These are phyloP conservation scores for Fragilaria crotonensis DNA, from an alignment of 108 stramenopile genomes.

Conservation along the genomic window DNA sequence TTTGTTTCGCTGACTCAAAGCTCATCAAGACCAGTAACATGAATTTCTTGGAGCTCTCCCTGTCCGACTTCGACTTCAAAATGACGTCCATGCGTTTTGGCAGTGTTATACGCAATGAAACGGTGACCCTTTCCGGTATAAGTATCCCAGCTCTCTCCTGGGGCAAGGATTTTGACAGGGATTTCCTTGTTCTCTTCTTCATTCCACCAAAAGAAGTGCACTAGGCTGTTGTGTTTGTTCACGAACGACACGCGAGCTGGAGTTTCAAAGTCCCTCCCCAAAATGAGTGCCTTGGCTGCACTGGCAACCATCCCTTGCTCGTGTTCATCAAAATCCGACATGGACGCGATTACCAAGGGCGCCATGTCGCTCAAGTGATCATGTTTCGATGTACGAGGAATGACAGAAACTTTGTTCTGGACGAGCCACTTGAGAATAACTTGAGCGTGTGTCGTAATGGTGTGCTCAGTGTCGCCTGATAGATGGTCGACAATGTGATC, in stretches of 20 bases:
- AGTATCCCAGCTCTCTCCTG: constrained; percentile 1
- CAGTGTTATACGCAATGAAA: background rate
- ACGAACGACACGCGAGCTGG: background rate
- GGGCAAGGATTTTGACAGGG: background rate
- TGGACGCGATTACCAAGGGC: constrained; percentile 19
- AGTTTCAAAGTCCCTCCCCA: constrained; percentile 34
- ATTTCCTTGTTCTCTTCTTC: background rate
- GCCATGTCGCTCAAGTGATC: constrained; percentile 42
- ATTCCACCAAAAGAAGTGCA: background rate
- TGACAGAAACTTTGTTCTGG: constrained; percentile 42
- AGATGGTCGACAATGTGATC: constrained; percentile 12
- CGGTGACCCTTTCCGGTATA: background rate
- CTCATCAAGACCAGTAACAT: background rate
- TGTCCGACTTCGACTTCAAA: background rate
- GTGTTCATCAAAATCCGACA: constrained; percentile 32
- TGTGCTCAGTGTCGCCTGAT: constrained; percentile 23
- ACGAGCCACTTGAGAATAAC: constrained; percentile 47
- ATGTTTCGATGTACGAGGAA: constrained; percentile 37
- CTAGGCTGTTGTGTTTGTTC: background rate
- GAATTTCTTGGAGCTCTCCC: background rate
- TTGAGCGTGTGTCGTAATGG: constrained; percentile 24
- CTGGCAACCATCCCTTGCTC: constrained; percentile 21
- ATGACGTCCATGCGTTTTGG: background rate
- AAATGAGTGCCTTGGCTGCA: constrained; percentile 33
- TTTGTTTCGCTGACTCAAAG: too few species aligned